These are phyloP conservation scores for Dacryopinax primogenitus DNA, from an alignment of 768 basidiomycete genomes.

Conservation along the genomic window DNA sequence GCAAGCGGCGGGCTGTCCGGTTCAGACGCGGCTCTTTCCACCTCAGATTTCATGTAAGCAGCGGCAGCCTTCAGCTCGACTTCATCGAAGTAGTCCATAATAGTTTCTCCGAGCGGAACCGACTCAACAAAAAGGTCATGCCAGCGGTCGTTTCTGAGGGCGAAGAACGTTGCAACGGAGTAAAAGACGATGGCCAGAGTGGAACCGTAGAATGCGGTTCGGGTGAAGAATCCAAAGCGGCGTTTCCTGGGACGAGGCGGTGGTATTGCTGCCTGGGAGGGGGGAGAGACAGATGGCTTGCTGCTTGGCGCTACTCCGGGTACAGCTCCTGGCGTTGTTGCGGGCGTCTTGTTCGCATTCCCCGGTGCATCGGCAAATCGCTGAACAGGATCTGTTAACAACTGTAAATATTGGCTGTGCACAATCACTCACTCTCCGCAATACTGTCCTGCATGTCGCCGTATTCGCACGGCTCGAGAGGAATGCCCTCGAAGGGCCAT, in stretches of 20 bases:
- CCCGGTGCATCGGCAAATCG: neutral
- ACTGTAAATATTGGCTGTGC: neutral
- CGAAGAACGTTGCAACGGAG: conserved; percentile 62
- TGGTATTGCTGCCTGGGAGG: neutral
- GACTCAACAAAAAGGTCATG: conserved; percentile 73
- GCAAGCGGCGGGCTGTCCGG: neutral
- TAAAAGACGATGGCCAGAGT: conserved; percentile 66
- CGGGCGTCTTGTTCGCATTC: neutral
- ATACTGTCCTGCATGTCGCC: neutral
- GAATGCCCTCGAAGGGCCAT: conserved; percentile 2
- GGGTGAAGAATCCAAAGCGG: conserved; percentile 34
- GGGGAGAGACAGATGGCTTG: neutral
- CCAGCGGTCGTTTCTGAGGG: conserved; percentile 66
- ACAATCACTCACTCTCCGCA: neutral
- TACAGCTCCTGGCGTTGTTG: too few relatives aligned
- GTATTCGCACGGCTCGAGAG: neutral
- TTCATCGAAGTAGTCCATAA: conserved; percentile 67
- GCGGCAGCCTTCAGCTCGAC: conserved; percentile 11
- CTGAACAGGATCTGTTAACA: neutral
- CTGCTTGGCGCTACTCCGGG: too few relatives aligned
- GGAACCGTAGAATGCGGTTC: conserved; percentile 53
- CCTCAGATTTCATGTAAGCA: conserved; percentile 20
- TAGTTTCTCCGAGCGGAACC: conserved; percentile 61
- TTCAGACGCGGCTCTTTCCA: conserved; percentile 15
- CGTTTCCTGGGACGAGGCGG: neutral